These are phyloP conservation scores for Acanthamoeba polyphaga DNA, from an alignment of 208 protist species.

Conservation along the genomic window DNA sequence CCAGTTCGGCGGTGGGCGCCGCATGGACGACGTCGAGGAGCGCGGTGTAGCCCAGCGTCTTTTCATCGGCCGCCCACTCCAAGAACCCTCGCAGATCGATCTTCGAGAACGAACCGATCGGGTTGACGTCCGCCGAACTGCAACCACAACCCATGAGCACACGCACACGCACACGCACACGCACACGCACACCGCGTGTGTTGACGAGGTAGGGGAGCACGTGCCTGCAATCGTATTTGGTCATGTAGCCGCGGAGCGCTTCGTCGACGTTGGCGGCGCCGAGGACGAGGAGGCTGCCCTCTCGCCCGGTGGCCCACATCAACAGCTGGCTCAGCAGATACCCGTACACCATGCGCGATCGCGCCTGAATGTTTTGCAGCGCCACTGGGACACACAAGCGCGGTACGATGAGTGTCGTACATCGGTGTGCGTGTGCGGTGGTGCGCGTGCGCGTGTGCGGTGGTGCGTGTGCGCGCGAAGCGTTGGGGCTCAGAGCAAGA, in stretches of 20 bases:
- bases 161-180: not conserved
- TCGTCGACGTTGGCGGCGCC: slow-evolving; percentile 92
- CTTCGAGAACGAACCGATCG: slow-evolving; percentile 87
- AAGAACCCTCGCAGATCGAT: slow-evolving; percentile 86
- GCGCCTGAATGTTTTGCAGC: slow-evolving; percentile 92
- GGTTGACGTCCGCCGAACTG: slow-evolving; percentile 90
- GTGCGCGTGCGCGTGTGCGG: not conserved
- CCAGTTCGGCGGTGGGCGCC: slow-evolving; percentile 90
- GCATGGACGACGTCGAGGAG: slow-evolving; percentile 80
- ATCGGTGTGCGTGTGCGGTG: not conserved
- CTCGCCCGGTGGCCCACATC: slow-evolving; percentile 82
- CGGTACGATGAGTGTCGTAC: not conserved
- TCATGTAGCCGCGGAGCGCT: slow-evolving; percentile 89
- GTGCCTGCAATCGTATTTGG: slow-evolving; percentile 92
- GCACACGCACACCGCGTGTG: no score
- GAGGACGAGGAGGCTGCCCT: slow-evolving; percentile 89
- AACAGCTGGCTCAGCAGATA: slow-evolving; percentile 90
- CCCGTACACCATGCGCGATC: slow-evolving; percentile 82
- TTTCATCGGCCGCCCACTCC: slow-evolving; percentile 67
- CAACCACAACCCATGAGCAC: not conserved
- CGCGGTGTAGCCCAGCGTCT: slow-evolving; percentile 64
- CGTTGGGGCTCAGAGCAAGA: not conserved
- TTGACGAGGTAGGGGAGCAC: not conserved
- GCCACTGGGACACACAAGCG: slow-evolving; percentile 79
- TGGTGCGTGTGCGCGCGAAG: no score